Base-by-base conservation (phyloP, 169 alveolate species). In the Cryptosporidium parvum region DNA sequence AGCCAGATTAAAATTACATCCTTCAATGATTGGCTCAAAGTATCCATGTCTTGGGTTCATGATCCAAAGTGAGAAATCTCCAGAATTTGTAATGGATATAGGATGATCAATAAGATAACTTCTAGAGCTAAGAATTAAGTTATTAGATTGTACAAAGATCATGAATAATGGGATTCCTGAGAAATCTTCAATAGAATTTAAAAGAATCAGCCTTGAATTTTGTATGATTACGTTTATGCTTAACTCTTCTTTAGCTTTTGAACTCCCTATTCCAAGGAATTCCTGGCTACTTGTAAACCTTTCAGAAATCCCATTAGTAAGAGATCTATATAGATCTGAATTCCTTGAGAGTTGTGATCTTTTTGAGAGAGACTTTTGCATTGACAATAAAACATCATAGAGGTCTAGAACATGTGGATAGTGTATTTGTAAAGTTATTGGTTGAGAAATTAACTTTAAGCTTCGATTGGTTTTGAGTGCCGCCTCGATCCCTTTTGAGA, bases 41-140 rank as follows among this genome's bases (percentile, higher is more conserved):
- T 80, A 80, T 12, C 89, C 89, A n/a, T 80, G 89, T 16, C 59
- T 65, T n/a, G 89, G 80, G 51, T 80, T 80, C 68, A 80, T 59
- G 0, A 80, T 29, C 89, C 89, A 80, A 45, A 80, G 26, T 8
- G 72, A 44, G 12, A 80, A 62, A 31, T 80, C 89, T 5, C 69
- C 89, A 21, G 69, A 42, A 31, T 51, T 80, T 12, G n/a, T n/a
- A 10, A 44, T n/a, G 0, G 59, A 61, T n/a, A 26, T 8, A 42
- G 89, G 89, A 59, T 44, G 33, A 4, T 44, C 71, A 8, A 31
- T 16, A 21, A 16, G 26, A n/a, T 9, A 8, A 44, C 56, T 44
- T 10, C 45, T 65, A 39, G n/a, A n/a, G 12, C 8, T 18, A 18
- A 21, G 37, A 6, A 51, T 8, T 31, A 65, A 44, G 16, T 48